Percentiles rank a stretch among this genome's conserved stretches.
phyloP scores from a whole-genome alignment of 257 asterid genomes.

The Echium plantagineum region DNA sequence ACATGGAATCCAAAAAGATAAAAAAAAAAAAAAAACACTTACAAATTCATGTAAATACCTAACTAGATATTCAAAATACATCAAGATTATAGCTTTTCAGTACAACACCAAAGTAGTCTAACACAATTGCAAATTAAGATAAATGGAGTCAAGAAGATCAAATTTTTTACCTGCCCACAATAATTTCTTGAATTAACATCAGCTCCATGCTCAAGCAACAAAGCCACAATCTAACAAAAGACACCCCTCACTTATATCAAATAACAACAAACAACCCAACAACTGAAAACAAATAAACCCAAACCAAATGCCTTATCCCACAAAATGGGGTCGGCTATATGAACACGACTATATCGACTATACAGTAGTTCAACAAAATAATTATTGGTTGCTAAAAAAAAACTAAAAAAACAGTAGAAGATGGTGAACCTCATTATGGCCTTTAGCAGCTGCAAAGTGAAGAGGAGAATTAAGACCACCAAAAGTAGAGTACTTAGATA shows the following conservation, averaged over 20 bases:
- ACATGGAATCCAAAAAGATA: too few species aligned
- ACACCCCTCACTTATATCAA: constrained; percentile 14
- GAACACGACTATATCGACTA: too few species aligned
- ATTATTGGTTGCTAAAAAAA: constrained; percentile 5
- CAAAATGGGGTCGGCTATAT: background rate
- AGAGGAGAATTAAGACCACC: constrained; percentile 98
- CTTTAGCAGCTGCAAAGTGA: constrained; percentile 95
- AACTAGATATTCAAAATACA: background rate
- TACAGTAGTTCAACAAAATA: background rate
- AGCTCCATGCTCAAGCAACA: constrained; percentile 95
- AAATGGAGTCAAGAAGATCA: background rate
- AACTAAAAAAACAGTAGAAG: background rate
- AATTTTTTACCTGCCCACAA: constrained; percentile 60
- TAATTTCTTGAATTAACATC: constrained; percentile 92
- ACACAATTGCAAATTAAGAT: background rate
- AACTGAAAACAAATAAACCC: background rate
- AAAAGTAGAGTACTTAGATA: constrained; percentile 89
- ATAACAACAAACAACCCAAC: background rate
- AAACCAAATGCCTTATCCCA: too few species aligned
- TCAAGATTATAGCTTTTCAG: background rate
- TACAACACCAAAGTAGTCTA: background rate
- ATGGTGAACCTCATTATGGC: constrained; percentile 70
- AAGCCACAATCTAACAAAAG: constrained; percentile 71
- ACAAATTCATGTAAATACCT: background rate
- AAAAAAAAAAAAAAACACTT: too few species aligned